Evolutionary conservation across 352 stramenopile genomes (phyloP).

Genomic region (Phytophthora aleatoria): DNA sequence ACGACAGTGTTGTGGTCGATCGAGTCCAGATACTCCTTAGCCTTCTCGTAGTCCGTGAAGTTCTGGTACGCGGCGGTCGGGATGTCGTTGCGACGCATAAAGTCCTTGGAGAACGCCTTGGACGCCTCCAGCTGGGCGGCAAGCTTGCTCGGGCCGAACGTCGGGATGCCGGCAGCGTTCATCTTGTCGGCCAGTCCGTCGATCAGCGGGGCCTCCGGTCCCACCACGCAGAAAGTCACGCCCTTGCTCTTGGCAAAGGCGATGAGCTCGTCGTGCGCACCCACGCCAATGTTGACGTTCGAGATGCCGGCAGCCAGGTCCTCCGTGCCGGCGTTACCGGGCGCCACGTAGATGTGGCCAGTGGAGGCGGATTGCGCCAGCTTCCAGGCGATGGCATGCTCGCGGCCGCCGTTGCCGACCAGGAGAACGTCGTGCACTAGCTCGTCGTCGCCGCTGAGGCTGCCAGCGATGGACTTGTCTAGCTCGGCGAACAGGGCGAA

Average conservation of each 20-base stretch:
- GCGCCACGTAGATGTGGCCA: constrained; percentile 87
- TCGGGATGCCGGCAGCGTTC: constrained; percentile 89
- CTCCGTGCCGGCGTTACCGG: constrained; percentile 91
- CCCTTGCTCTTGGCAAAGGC: constrained; percentile 87
- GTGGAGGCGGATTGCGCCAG: constrained; percentile 82
- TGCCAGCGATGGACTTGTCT: constrained; percentile 65
- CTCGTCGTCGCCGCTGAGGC: constrained; percentile 59
- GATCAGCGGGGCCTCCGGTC: constrained; percentile 97
- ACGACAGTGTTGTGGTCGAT: constrained; percentile 97
- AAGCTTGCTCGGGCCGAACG: constrained; percentile 96
- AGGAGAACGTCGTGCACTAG: constrained; percentile 90
- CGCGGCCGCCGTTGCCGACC: constrained; percentile 91
- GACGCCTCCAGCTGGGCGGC: constrained; percentile 97
- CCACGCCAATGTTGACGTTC: constrained; percentile 77
- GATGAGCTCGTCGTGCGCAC: constrained; percentile 72
- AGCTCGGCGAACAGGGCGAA: constrained; percentile 79
- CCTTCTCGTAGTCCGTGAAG: constrained; percentile 94
- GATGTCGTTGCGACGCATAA: constrained; percentile 97
- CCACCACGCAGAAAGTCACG: constrained; percentile 96
- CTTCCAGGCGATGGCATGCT: constrained; percentile 96
- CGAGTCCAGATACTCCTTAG: constrained; percentile 92
- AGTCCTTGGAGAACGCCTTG: constrained; percentile 99
- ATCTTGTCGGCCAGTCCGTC: constrained; percentile 96
- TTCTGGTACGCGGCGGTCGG: constrained; percentile 97
- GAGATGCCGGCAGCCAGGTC: constrained; percentile 52